A percentile compares a stretch with the other conserved stretches of the same genome.
These are phyloP conservation scores for Rhizophora apiculata DNA, from an alignment of 345 rosid genomes.

Conservation along the genomic window DNA sequence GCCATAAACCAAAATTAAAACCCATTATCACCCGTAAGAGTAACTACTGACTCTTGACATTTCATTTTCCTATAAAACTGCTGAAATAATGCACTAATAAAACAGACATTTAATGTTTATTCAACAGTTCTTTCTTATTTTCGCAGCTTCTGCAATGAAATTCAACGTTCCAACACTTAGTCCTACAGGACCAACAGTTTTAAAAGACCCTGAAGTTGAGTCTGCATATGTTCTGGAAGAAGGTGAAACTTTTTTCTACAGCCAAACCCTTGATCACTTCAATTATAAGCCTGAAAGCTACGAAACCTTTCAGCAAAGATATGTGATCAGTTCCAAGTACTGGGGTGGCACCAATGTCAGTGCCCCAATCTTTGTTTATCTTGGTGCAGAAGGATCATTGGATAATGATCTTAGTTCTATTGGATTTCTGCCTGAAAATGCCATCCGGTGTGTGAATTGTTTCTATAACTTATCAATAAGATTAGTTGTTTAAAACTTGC, in stretches of 20 bases:
- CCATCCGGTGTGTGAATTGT: no score
- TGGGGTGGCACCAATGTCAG: constrained; percentile 37
- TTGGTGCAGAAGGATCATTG: constrained; percentile 34
- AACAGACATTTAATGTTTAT: no score
- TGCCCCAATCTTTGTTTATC: constrained; percentile 38
- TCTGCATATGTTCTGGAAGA: constrained; percentile 16
- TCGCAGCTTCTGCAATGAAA: neutral
- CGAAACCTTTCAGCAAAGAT: constrained; percentile 34
- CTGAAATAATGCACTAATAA: no score
- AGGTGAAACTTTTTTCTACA: constrained; percentile 31
- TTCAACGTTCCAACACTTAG: constrained; percentile 33
- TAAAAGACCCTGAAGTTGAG: neutral
- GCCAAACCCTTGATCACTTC: constrained; percentile 52
- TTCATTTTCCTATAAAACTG: no score
- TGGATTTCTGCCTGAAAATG: constrained; percentile 39
- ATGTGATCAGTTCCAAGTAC: constrained; percentile 30
- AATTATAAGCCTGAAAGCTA: constrained; percentile 42
- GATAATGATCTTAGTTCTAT: neutral
- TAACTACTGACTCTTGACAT: no score
- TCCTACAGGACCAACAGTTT: constrained; percentile 17
- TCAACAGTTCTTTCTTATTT: neutral
- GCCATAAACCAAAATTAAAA: no score
- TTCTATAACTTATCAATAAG: no score
- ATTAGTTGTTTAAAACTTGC: no score
- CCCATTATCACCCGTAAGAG: no score